phyloP scores from a whole-genome alignment of 164 flowering plant species.

The Stephania cephalantha region DNA sequence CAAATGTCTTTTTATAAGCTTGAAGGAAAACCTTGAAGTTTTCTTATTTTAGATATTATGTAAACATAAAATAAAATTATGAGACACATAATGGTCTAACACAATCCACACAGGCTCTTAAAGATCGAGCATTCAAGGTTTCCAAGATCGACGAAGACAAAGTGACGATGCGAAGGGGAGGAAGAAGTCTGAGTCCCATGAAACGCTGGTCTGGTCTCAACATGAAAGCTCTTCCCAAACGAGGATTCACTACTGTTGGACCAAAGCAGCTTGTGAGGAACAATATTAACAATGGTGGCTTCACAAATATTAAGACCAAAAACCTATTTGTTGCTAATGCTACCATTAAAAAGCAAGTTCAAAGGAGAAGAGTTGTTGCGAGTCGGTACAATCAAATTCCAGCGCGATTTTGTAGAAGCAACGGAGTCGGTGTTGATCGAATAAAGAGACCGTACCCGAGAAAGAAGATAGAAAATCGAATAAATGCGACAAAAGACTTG shows the following conservation, averaged over 20 bases:
- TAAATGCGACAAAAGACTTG: slow-evolving; percentile 34
- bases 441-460: slow-evolving; percentile 57
- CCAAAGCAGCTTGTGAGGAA: slow-evolving; percentile 45
- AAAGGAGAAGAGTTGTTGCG: slow-evolving; percentile 51
- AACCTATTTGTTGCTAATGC: slow-evolving; percentile 49
- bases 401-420: slow-evolving; percentile 14
- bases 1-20: too few relatives aligned
- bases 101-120: slow-evolving; percentile 29
- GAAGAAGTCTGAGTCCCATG: slow-evolving; percentile 41
- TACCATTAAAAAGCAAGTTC: slow-evolving; percentile 36
- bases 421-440: slow-evolving; percentile 12
- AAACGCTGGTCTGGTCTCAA: slow-evolving; percentile 40
- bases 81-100: too few relatives aligned
- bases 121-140: slow-evolving; percentile 61
- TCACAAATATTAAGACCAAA: slow-evolving; percentile 54
- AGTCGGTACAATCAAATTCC: slow-evolving; percentile 56
- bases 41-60: too few relatives aligned
- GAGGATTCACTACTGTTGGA: slow-evolving; percentile 44
- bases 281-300: slow-evolving; percentile 24
- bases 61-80: too few relatives aligned
- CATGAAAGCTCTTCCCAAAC: slow-evolving; percentile 23
- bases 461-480: slow-evolving; percentile 32
- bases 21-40: too few relatives aligned
- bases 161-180: slow-evolving; percentile 40
- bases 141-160: slow-evolving; percentile 52